Conservation (phyloP, 495 filamentous ascomycete species). For the Thozetella sp. region DNA sequence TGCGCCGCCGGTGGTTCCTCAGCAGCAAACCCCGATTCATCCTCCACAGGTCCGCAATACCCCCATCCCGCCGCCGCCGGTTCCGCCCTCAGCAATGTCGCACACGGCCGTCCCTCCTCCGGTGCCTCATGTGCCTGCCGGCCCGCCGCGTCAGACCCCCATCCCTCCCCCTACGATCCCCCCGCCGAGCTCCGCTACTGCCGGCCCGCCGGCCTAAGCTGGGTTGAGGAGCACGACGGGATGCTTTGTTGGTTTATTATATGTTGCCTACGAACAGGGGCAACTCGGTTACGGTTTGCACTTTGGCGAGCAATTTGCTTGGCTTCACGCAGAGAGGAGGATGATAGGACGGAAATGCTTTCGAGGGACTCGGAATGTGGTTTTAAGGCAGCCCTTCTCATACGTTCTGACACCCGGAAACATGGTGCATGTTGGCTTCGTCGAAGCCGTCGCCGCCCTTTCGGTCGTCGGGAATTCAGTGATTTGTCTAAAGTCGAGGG, state of each 20-base stretch:
- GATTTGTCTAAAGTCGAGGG: too few relatives aligned
- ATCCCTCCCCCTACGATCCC: slow-evolving; percentile 31
- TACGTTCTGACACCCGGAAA: background rate
- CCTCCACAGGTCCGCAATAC: slow-evolving; percentile 18
- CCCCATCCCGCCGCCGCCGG: slow-evolving; percentile 26
- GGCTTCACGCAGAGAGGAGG: background rate
- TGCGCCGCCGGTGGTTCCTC: slow-evolving; percentile 6
- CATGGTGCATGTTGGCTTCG: too few relatives aligned
- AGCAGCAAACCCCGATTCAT: slow-evolving; percentile 6
- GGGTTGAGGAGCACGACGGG: too few relatives aligned
- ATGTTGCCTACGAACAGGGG: too few relatives aligned
- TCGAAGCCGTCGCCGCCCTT: too few relatives aligned
- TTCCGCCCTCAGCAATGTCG: slow-evolving; percentile 13
- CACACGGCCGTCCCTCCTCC: background rate
- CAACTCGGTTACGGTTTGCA: too few relatives aligned
- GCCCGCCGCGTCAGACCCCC: slow-evolving; percentile 26
- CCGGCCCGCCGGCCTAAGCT: background rate
- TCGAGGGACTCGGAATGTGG: background rate
- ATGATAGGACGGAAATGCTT: background rate
- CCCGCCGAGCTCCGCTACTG: slow-evolving; percentile 11
- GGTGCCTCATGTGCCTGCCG: background rate
- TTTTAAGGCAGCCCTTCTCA: background rate
- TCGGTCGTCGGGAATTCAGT: too few relatives aligned
- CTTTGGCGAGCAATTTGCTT: background rate
- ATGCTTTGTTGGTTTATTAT: background rate